Conservation (phyloP, 805 yeast species). For the Barnettozyma vustinii region DNA sequence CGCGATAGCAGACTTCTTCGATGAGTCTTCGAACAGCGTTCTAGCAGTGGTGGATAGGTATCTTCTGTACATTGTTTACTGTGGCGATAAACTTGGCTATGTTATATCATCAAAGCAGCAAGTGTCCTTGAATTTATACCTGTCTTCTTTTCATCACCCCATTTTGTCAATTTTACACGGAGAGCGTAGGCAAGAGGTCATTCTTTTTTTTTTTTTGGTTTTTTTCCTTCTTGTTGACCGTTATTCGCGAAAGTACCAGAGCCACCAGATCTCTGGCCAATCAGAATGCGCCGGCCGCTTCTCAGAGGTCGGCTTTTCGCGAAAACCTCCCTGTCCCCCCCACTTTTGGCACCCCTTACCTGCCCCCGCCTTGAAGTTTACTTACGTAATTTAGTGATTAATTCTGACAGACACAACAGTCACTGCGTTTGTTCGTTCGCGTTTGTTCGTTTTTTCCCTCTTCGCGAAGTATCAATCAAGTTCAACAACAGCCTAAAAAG, state of each 20-base stretch:
- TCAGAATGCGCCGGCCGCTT: neutral
- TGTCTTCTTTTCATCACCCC: neutral
- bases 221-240: neutral
- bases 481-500: too few species aligned
- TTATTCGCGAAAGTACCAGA: neutral
- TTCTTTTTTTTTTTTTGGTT: neutral
- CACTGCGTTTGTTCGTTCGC: too few species aligned
- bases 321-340: neutral
- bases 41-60: constrained; percentile 5
- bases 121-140: neutral
- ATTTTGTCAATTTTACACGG: neutral
- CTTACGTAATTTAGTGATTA: too few species aligned
- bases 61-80: constrained; percentile 6
- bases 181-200: neutral
- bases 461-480: too few species aligned
- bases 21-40: constrained; percentile 16
- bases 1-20: constrained; percentile 20
- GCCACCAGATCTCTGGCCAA: neutral
- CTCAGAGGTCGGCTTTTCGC: neutral
- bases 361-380: too few species aligned
- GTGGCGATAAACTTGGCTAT: neutral
- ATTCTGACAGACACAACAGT: too few species aligned
- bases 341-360: neutral
- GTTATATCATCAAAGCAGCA: too few species aligned
- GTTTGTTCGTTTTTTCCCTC: too few species aligned